phyloP scores from a whole-genome alignment of 2,329 filamentous ascomycete genomes.

The Aureobasidium sp. region DNA sequence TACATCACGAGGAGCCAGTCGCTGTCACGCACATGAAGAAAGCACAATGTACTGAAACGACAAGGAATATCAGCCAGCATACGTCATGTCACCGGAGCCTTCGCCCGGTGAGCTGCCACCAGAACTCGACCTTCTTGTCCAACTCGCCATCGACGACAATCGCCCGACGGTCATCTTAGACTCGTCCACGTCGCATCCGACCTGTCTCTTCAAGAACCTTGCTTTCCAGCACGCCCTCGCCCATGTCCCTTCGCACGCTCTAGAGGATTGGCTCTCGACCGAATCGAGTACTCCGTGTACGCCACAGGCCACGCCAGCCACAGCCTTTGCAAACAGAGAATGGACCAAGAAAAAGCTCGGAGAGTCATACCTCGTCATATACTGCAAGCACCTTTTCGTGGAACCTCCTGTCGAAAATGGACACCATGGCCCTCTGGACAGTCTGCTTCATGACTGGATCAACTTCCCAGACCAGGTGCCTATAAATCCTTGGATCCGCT shows the following conservation, averaged over 20 bases:
- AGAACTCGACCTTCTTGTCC: not conserved
- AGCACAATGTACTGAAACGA: not conserved
- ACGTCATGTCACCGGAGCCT: not conserved
- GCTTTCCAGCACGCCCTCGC: not conserved
- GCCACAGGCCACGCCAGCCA: not conserved
- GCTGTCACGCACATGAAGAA: not conserved
- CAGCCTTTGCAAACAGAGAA: not conserved
- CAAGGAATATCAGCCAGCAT: not conserved
- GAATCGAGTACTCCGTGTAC: not conserved
- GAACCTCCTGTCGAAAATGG: not conserved
- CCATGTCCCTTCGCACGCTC: not conserved
- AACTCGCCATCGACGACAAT: not conserved
- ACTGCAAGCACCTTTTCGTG: not conserved
- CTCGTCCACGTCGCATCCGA: not conserved
- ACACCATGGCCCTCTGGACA: not conserved
- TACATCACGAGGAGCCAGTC: not conserved
- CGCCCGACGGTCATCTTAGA: not conserved
- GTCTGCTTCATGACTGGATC: constrained; percentile 2
- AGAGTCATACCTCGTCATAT: not conserved
- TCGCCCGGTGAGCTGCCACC: not conserved
- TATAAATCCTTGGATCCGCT: not conserved
- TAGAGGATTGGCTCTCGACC: not conserved
- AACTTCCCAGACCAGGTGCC: not conserved
- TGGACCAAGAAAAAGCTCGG: constrained; percentile 12
- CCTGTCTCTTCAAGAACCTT: not conserved